Evolutionary conservation across 1,284 basidiomycete genomes (phyloP).

Genomic region (Leccinum cinnamomeum): DNA sequence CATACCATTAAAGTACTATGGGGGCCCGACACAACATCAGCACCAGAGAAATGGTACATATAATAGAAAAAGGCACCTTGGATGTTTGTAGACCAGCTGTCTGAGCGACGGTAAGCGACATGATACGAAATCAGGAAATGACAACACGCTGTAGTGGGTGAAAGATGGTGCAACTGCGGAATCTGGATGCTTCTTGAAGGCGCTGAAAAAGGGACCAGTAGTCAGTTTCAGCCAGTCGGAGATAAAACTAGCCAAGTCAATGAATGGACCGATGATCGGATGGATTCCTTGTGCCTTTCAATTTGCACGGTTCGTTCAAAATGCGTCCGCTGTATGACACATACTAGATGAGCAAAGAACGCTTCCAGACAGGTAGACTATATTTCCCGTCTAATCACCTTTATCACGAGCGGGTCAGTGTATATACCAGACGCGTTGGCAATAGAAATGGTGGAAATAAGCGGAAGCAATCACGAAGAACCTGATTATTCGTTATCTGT

Average conservation of each 20-base stretch:
- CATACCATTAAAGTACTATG: conserved; percentile 3
- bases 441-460: background rate
- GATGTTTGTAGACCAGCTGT: background rate
- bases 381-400: background rate
- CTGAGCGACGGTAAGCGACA: conserved; percentile 1
- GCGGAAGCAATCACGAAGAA: background rate
- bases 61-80: background rate
- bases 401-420: background rate
- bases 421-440: background rate
- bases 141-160: background rate
- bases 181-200: background rate
- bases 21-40: background rate
- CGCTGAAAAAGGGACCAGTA: background rate
- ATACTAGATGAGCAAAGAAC: background rate
- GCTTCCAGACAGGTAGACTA: background rate
- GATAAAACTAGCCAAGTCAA: background rate
- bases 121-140: background rate
- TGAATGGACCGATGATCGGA: background rate
- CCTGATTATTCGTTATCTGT: background rate
- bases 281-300: background rate
- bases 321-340: background rate
- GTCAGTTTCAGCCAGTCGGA: background rate
- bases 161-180: background rate
- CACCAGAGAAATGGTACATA: background rate
- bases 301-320: background rate